A percentile compares a stretch with the other conserved stretches of the same genome.
Evolutionary conservation across 2,329 filamentous ascomycete genomes (phyloP).

Genomic region (Leptodontidium sp.): DNA sequence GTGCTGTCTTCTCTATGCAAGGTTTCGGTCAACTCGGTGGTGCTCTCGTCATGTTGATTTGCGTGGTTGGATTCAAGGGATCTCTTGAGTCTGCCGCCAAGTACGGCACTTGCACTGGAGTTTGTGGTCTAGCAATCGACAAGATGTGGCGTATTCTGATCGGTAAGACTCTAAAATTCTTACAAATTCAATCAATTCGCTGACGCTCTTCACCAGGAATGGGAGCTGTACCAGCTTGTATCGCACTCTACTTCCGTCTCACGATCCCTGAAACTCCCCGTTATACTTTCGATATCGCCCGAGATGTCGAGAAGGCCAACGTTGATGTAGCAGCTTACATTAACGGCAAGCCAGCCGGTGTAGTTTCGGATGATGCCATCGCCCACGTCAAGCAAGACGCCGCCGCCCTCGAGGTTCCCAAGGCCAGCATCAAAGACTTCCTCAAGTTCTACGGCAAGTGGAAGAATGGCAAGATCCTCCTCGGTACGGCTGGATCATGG

Average conservation of each 20-base stretch:
- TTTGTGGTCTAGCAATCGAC: conserved; percentile 74
- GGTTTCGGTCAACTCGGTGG: conserved; percentile 81
- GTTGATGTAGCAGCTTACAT: conserved; percentile 79
- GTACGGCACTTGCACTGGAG: conserved; percentile 65
- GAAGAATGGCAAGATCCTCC: conserved; percentile 76
- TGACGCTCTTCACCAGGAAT: conserved; percentile 59
- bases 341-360: conserved; percentile 63
- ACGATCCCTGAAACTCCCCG: conserved; percentile 89
- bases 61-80: conserved; percentile 74
- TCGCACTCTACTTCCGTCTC: conserved; percentile 85
- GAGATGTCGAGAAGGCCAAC: conserved; percentile 76
- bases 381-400: conserved; percentile 62
- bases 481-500: conserved; percentile 85
- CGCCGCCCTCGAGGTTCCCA: conserved; percentile 67
- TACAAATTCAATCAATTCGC: neutral
- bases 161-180: neutral
- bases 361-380: conserved; percentile 71
- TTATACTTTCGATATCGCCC: conserved; percentile 84
- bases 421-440: conserved; percentile 78
- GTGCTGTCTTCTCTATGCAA: conserved; percentile 86
- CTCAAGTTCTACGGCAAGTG: conserved; percentile 71
- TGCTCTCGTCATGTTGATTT: conserved; percentile 78
- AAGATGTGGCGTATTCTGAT: conserved; percentile 91
- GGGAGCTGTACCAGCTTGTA: conserved; percentile 79
- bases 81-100: conserved; percentile 62